These are phyloP conservation scores for Fraxinus greggii DNA, from an alignment of 305 asterid genomes.

Conservation along the genomic window DNA sequence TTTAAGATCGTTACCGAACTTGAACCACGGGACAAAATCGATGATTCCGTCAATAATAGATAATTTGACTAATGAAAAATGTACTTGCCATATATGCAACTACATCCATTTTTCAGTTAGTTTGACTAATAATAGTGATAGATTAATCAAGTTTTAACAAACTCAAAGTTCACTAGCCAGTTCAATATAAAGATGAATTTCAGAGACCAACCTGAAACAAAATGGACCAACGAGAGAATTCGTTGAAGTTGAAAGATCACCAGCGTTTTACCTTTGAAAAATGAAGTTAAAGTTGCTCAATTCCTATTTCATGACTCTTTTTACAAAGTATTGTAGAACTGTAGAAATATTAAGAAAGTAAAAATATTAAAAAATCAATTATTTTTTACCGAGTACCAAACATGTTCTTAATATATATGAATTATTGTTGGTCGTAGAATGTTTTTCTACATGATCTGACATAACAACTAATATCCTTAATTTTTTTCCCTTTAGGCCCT, in stretches of 20 bases:
- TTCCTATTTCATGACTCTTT: too few species aligned
- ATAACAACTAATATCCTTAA: constrained; percentile 20
- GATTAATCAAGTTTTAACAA: not conserved
- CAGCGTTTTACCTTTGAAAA: not conserved
- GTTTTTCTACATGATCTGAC: constrained; percentile 28
- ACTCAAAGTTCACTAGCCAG: not conserved
- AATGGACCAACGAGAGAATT: not conserved
- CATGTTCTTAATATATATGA: not conserved
- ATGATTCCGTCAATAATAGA: too few species aligned
- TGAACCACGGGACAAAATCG: too few species aligned
- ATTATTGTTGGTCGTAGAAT: constrained; percentile 21
- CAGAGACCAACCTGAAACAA: not conserved
- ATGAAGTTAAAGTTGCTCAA: too few species aligned
- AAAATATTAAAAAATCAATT: not conserved
- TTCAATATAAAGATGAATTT: not conserved
- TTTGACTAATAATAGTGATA: not conserved
- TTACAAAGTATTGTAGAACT: too few species aligned
- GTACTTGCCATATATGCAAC: too few species aligned
- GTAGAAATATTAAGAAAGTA: too few species aligned
- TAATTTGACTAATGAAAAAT: too few species aligned
- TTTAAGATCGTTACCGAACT: too few species aligned
- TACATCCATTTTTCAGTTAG: not conserved
- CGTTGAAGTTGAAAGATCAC: not conserved
- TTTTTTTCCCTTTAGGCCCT: constrained; percentile 32
- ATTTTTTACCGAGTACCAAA: not conserved